These are phyloP conservation scores for Pestalotiopsis sp. DNA, from an alignment of 2,329 filamentous ascomycete species.

Conservation along the genomic window DNA sequence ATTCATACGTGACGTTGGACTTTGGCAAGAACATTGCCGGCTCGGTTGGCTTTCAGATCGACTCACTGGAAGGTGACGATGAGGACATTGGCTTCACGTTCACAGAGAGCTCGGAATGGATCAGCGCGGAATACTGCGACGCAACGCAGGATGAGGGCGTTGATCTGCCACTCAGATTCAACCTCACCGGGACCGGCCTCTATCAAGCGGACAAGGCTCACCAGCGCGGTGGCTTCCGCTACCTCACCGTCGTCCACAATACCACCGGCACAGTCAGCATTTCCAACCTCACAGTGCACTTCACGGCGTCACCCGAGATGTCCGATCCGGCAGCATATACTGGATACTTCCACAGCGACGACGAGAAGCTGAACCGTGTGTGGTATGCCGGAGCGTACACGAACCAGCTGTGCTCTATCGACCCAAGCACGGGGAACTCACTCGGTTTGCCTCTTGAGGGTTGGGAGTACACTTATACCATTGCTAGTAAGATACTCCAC, in stretches of 20 bases:
- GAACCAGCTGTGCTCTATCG: conserved; percentile 9
- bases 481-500: background rate
- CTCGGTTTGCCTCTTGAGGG: background rate
- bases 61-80: background rate
- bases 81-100: conserved; percentile 5
- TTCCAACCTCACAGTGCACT: conserved; percentile 4
- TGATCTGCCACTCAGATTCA: conserved; percentile 3
- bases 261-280: conserved; percentile 2
- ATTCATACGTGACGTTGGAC: conserved; percentile 6
- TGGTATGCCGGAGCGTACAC: conserved; percentile 10
- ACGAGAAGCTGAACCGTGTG: conserved; percentile 6
- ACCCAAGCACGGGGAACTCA: conserved; percentile 5
- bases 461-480: conserved; percentile 6
- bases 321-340: conserved; percentile 2
- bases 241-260: background rate
- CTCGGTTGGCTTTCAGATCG: conserved; percentile 1
- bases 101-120: conserved; percentile 7
- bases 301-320: conserved; percentile 2
- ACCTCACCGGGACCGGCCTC: background rate
- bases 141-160: conserved; percentile 4
- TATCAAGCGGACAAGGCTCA: background rate
- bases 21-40: conserved; percentile 10
- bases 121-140: conserved; percentile 9
- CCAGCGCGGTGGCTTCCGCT: conserved; percentile 5
- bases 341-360: conserved; percentile 6